phyloP scores from a whole-genome alignment of 2,329 filamentous ascomycete genomes.

The Colletotrichum shisoi region DNA sequence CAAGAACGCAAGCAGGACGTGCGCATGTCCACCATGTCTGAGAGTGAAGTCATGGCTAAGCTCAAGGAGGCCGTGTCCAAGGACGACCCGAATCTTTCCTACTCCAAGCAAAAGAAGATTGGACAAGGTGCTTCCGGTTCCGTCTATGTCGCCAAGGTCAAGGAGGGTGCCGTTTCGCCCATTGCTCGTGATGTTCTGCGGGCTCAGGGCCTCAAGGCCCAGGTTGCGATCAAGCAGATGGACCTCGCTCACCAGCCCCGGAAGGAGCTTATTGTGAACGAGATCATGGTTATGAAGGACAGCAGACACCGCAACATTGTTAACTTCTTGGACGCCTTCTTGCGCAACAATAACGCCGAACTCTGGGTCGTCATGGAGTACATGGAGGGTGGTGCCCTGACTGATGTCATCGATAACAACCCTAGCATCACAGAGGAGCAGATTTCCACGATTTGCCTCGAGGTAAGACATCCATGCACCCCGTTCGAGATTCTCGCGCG shows the following conservation, averaged over 20 bases:
- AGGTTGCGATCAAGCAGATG: slow-evolving; percentile 99
- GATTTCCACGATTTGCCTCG: slow-evolving; percentile 94
- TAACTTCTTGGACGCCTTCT: slow-evolving; percentile 96
- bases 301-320: slow-evolving; percentile 98
- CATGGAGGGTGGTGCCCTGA: slow-evolving; percentile 97
- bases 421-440: slow-evolving; percentile 92
- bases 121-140: slow-evolving; percentile 97
- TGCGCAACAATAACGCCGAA: slow-evolving; percentile 92
- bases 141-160: slow-evolving; percentile 96
- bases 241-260: slow-evolving; percentile 95
- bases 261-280: slow-evolving; percentile 98
- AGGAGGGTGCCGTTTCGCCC: slow-evolving; percentile 82
- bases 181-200: slow-evolving; percentile 81
- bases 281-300: slow-evolving; percentile 99
- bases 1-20: slow-evolving; percentile 86
- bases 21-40: slow-evolving; percentile 98
- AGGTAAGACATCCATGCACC: slow-evolving; percentile 67
- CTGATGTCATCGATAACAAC: slow-evolving; percentile 99
- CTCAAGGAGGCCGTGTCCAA: slow-evolving; percentile 94
- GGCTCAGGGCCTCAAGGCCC: slow-evolving; percentile 79
- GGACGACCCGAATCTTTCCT: slow-evolving; percentile 91
- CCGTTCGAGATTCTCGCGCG: not conserved
- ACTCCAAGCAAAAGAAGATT: slow-evolving; percentile 99
- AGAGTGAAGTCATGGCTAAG: slow-evolving; percentile 95
- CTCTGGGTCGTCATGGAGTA: slow-evolving; percentile 99